Evolutionary conservation across 768 basidiomycete species (phyloP), one percentile per base, ranked within the genome.

Genomic region (Russula sp.): DNA sequence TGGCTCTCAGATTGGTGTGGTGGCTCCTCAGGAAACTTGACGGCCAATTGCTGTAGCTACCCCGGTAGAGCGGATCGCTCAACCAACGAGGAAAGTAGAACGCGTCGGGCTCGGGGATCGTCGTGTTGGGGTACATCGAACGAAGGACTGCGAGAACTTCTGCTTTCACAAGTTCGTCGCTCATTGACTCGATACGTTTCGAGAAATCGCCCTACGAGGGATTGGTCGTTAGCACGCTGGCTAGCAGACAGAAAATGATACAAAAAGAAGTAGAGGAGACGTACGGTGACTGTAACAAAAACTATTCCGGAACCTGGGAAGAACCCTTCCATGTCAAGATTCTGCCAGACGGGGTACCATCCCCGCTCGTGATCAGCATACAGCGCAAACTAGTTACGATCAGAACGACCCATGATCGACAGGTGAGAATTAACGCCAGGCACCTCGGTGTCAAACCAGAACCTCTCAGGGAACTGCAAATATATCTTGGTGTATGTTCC

Each of bases 31-130:
- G 72, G 66, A 86, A 87, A 3, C 83, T 79, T 0, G 88, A 78
- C 0, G 86, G 87, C 86, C 86, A 89, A 64, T 87, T 89, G 24
- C 83, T 84, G 67, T 85, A 89, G 4, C 85, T 83, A 5, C 85
- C 85, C 24, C 84, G 78, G 72, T 78, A 84, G 32, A 75, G 73
- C 3, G 81, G 79, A 69, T 88, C 78, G 14, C 73, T 71, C 52
- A 76, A 67, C 88, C 88, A 89, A 3, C 78, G 73, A 3, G 80
- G 79, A 66, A 84, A 80, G 69, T 78, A 78, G 71, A 89, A 83
- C 34, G 79, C 83, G 6, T 76, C 67, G 0, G 88, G 86, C 4
- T 80, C 78, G 7, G 86, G 86, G 13, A 89, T 76, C 4, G 75
- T 76, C 56, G 74, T 73, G 59, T 81, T 75, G 3, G 83, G 84